phyloP scores from a whole-genome alignment of 495 filamentous ascomycete genomes.

The Lasiosphaeris hirsuta region DNA sequence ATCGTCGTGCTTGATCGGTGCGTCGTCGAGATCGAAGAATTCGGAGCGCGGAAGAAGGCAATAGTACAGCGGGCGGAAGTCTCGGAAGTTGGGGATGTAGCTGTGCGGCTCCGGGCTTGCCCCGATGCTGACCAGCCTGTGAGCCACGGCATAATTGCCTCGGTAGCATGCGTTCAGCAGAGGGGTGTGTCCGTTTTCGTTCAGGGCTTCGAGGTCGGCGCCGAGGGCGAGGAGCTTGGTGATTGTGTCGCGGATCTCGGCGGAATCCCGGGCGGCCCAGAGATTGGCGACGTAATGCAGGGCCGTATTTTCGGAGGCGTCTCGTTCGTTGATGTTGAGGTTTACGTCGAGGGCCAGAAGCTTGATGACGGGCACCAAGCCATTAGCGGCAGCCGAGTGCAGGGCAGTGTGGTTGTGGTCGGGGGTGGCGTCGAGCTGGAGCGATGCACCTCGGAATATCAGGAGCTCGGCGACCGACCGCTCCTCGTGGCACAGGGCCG shows the following conservation, averaged over 20 bases:
- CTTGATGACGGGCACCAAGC: slow-evolving; percentile 26
- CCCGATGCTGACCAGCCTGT: slow-evolving; percentile 22
- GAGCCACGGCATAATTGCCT: slow-evolving; percentile 29
- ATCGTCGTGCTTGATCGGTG: slow-evolving; percentile 26
- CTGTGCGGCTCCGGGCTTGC: slow-evolving; percentile 27
- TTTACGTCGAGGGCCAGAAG: slow-evolving; percentile 22
- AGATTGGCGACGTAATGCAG: slow-evolving; percentile 26
- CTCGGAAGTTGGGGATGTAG: slow-evolving; percentile 22
- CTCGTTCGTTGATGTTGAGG: slow-evolving; percentile 25
- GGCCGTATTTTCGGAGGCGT: slow-evolving; percentile 24
- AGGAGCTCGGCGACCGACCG: slow-evolving; percentile 30
- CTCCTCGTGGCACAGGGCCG: slow-evolving; percentile 33
- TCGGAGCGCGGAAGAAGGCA: slow-evolving; percentile 22
- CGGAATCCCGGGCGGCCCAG: slow-evolving; percentile 18
- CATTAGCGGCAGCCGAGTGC: slow-evolving; percentile 26
- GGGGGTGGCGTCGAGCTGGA: slow-evolving; percentile 19
- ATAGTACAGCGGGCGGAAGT: slow-evolving; percentile 24
- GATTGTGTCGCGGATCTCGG: slow-evolving; percentile 22
- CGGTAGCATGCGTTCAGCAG: slow-evolving; percentile 24
- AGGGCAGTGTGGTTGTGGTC: slow-evolving; percentile 25
- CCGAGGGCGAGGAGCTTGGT: slow-evolving; percentile 28
- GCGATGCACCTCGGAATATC: slow-evolving; percentile 32
- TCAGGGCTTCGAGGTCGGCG: slow-evolving; percentile 25
- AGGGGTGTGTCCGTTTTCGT: slow-evolving; percentile 25
- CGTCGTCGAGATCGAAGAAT: slow-evolving; percentile 26